A percentile compares a stretch with the other conserved stretches of the same genome.
Evolutionary conservation across 2,329 filamentous ascomycete genomes (phyloP).

Genomic region (Pseudocercospora fuligena): DNA sequence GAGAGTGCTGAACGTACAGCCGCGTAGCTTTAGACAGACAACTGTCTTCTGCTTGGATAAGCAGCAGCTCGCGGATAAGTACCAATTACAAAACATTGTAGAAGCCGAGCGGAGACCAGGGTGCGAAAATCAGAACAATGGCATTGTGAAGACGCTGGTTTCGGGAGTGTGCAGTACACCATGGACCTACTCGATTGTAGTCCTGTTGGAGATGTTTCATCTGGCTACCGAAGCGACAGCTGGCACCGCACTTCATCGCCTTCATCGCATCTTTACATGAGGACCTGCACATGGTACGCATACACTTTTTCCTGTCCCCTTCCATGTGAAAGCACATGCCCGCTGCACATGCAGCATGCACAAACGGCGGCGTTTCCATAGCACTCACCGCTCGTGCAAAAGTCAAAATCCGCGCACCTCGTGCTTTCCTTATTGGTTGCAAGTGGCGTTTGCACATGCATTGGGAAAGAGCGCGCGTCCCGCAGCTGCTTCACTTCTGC

Average conservation of each 20-base stretch:
- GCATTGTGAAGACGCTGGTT: constrained; percentile 18
- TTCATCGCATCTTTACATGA: background rate
- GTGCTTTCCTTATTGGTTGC: background rate
- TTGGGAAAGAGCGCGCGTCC: background rate
- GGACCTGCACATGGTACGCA: background rate
- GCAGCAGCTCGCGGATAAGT: background rate
- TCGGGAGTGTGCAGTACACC: constrained; percentile 24
- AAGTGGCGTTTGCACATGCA: constrained; percentile 12
- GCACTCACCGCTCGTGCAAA: constrained; percentile 10
- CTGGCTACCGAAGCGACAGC: constrained; percentile 3
- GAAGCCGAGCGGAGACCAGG: background rate
- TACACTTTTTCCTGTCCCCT: constrained; percentile 10
- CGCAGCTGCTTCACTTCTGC: constrained; percentile 8
- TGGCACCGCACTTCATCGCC: background rate
- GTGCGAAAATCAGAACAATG: constrained; percentile 12
- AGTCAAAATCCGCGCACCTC: background rate
- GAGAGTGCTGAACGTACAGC: background rate
- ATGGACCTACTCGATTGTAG: background rate
- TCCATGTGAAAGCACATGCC: constrained; percentile 11
- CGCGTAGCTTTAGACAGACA: background rate
- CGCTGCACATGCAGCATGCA: constrained; percentile 12
- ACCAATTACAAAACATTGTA: background rate
- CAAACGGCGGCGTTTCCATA: constrained; percentile 22
- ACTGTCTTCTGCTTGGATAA: background rate
- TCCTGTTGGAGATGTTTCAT: constrained; percentile 5